phyloP scores from a whole-genome alignment of 495 filamentous ascomycete genomes.

The Immersiella caudata region DNA sequence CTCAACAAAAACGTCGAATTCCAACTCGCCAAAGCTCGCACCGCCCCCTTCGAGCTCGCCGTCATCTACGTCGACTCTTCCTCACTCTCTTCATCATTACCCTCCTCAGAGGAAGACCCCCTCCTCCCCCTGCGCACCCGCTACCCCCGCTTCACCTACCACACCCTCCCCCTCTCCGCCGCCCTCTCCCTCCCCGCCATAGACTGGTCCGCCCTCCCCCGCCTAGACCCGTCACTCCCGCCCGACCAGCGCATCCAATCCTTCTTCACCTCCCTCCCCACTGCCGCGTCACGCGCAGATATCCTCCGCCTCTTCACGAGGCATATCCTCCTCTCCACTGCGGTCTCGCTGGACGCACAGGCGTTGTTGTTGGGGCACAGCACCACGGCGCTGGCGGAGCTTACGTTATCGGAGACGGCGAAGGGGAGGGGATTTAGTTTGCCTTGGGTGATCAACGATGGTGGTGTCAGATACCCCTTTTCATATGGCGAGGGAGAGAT shows the following conservation, averaged over 20 bases:
- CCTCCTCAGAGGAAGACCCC: not conserved
- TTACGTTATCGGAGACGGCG: conserved; percentile 81
- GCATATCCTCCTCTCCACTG: conserved; percentile 66
- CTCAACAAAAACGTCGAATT: conserved; percentile 66
- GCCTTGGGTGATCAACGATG: conserved; percentile 80
- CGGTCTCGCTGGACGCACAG: conserved; percentile 61
- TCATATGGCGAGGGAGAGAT: not conserved
- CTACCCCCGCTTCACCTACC: conserved; percentile 65
- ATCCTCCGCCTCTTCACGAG: conserved; percentile 69
- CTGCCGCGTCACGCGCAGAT: conserved; percentile 75
- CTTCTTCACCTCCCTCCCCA: conserved; percentile 62
- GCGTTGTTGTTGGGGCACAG: conserved; percentile 81
- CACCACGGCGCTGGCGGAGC: conserved; percentile 84
- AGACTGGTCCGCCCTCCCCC: conserved; percentile 44
- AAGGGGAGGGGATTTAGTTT: conserved; percentile 85
- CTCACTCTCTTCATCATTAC: conserved; percentile 11
- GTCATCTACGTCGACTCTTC: conserved; percentile 65
- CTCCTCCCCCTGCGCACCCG: conserved; percentile 35
- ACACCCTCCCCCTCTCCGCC: conserved; percentile 57
- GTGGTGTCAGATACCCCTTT: conserved; percentile 28
- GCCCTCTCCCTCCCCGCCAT: conserved; percentile 49
- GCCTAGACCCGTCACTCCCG: conserved; percentile 36
- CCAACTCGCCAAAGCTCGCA: conserved; percentile 57
- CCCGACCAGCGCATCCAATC: conserved; percentile 45
- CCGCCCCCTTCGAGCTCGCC: conserved; percentile 65